phyloP scores from a whole-genome alignment of 2,329 filamentous ascomycete species.

The Apiospora phragmitis region DNA sequence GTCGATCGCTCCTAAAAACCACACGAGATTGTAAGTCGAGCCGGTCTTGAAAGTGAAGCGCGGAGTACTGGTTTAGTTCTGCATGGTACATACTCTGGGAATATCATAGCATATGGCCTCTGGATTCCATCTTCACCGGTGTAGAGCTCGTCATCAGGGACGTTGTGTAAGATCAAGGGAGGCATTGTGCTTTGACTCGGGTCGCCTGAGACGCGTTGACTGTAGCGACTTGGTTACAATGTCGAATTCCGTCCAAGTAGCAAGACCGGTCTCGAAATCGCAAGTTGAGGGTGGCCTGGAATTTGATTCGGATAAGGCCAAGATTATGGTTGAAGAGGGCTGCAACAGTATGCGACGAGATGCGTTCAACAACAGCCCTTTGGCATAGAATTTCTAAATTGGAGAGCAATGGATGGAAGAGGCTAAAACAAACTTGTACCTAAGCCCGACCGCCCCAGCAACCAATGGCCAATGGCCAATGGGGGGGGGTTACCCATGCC shows the following conservation, averaged over 20 bases:
- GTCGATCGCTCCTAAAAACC: slow-evolving; percentile 51
- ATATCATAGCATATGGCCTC: slow-evolving; percentile 67
- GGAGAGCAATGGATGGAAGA: neutral
- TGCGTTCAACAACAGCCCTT: neutral
- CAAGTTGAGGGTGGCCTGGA: neutral
- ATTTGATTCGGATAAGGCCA: neutral
- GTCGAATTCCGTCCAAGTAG: neutral
- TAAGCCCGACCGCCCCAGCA: neutral
- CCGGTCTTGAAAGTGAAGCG: neutral
- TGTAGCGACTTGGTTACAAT: neutral
- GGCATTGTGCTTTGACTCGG: slow-evolving; percentile 46
- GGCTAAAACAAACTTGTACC: slow-evolving; percentile 7
- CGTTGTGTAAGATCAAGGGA: slow-evolving; percentile 67
- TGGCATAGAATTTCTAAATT: slow-evolving; percentile 1
- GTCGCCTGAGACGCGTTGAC: neutral
- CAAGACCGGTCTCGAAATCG: neutral
- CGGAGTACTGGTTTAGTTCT: neutral
- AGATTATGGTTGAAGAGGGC: neutral
- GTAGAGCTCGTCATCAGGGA: slow-evolving; percentile 68
- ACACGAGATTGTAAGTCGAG: slow-evolving; percentile 8
- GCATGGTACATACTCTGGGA: slow-evolving; percentile 53
- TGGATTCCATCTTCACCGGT: slow-evolving; percentile 65
- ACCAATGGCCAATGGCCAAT: neutral
- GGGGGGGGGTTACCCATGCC: neutral
- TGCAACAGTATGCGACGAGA: neutral